These are phyloP conservation scores for Penicillium angulare DNA, from an alignment of 495 filamentous ascomycete genomes.

Conservation along the genomic window DNA sequence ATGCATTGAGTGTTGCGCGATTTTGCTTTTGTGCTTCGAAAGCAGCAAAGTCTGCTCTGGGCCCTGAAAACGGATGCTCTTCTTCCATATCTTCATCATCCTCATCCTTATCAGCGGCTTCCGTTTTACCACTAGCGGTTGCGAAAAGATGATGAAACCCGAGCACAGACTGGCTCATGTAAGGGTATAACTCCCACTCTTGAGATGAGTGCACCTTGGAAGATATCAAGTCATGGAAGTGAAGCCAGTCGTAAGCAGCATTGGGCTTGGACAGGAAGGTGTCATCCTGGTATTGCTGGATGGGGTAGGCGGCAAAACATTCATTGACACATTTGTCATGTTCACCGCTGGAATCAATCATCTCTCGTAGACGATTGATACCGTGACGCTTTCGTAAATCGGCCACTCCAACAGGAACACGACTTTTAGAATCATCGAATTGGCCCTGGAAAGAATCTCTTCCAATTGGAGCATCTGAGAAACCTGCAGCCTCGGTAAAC, in stretches of 20 bases:
- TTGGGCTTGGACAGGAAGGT: constrained; percentile 84
- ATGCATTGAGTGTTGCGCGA: constrained; percentile 50
- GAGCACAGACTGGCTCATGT: constrained; percentile 79
- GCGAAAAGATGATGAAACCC: constrained; percentile 94
- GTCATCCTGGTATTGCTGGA: constrained; percentile 88
- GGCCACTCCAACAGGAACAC: constrained; percentile 55
- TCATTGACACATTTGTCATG: constrained; percentile 80
- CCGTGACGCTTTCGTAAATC: constrained; percentile 74
- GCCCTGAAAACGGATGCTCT: constrained; percentile 72
- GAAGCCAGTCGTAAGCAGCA: constrained; percentile 86
- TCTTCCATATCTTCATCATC: constrained; percentile 54
- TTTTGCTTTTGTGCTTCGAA: constrained; percentile 73
- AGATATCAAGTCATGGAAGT: constrained; percentile 85
- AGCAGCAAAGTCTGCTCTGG: constrained; percentile 74
- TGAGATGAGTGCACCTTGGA: constrained; percentile 69
- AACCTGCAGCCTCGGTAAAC: constrained; percentile 84
- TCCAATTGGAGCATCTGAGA: constrained; percentile 56
- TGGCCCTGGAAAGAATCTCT: constrained; percentile 34
- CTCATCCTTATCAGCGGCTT: constrained; percentile 26
- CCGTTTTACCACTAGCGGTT: constrained; percentile 38
- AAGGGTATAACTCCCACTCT: constrained; percentile 85
- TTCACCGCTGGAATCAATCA: constrained; percentile 87
- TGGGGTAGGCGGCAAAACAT: constrained; percentile 80
- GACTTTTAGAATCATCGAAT: constrained; percentile 26
- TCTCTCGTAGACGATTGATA: constrained; percentile 77